Base-by-base conservation (phyloP, 371 early-diverging fungal species). In the Nematocida displodere region DNA sequence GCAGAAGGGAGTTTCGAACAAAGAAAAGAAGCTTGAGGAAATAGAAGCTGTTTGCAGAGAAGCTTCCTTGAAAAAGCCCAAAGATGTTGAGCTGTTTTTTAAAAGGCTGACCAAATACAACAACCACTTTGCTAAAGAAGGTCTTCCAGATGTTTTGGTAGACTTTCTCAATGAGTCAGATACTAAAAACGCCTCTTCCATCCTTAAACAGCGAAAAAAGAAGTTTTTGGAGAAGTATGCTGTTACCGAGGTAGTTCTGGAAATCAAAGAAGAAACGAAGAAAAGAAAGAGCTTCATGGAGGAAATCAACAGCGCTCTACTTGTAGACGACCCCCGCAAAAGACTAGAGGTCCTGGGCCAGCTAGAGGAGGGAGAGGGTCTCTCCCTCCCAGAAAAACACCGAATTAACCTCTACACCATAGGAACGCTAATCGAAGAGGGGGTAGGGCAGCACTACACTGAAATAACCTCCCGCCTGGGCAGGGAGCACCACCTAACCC, bases 201-300 rank as follows among this genome's bases (percentile, higher is more conserved):
- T 71, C 7, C 54, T 71, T 31, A 71, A 71, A 33, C 61, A 61
- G 39, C 58, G 48, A 34, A 59, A 53, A 28, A 49, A 15, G 8
- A 71, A 71, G 48, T 71, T 71, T 26, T 39, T 71, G 20, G 75
- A 71, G 61, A 71, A 71, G 61, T 71, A 71, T 47, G 7, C 58
- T 15, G 40, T 39, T 20, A 29, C 20, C 33, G 61, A 56, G 29
- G 59, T 71, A 11, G 24, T 58, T 42, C 58, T 71, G 15, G 36
- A 61, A 4, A 15, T 49, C 13, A 56, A 67, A 7, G 58, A 49
- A 62, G 75, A 71, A 37, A 44, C 50, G 29, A 61, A 49, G 29
- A n/a, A 56, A 4, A 62, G 61, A 31, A 47, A n/a, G 20, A 71
- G 29, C 11, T 29, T 47, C 29, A 3, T 58, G 7, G 59, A 71